These are phyloP conservation scores for Russula dissimulans DNA, from an alignment of 768 basidiomycete genomes.

Conservation along the genomic window DNA sequence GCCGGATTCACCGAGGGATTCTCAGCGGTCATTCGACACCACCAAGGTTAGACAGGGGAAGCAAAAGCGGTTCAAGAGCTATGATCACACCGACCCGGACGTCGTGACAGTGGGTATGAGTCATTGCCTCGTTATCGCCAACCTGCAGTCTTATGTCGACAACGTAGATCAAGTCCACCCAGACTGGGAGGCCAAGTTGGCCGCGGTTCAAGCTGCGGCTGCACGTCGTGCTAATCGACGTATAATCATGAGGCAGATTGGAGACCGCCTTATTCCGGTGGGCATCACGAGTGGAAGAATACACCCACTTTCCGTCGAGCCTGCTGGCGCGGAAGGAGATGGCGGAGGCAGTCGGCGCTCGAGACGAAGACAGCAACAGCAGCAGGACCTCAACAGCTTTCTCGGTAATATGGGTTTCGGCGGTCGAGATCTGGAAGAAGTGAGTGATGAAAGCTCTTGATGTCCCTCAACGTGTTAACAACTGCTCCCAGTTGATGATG, in stretches of 20 bases:
- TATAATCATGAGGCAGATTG: conserved; percentile 97
- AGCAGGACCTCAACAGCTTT: conserved; percentile 52
- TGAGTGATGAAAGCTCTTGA: conserved; percentile 27
- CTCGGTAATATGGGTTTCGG: conserved; percentile 53
- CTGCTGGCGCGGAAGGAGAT: conserved; percentile 37
- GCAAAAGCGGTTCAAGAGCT: conserved; percentile 81
- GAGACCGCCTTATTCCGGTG: conserved; percentile 93
- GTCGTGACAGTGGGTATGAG: conserved; percentile 81
- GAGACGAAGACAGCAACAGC: conserved; percentile 49
- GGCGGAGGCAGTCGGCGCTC: conserved; percentile 41
- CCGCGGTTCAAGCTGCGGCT: conserved; percentile 89
- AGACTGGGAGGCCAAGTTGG: conserved; percentile 95
- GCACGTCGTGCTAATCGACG: conserved; percentile 91
- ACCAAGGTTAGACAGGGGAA: conserved; percentile 18
- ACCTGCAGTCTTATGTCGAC: conserved; percentile 7
- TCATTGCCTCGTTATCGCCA: not conserved
- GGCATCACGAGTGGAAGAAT: conserved; percentile 88
- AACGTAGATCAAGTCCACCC: conserved; percentile 86
- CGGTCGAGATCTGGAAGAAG: conserved; percentile 92
- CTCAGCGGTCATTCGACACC: conserved; percentile 30
- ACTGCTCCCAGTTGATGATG: conserved; percentile 71
- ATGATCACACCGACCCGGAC: conserved; percentile 74
- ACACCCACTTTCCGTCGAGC: conserved; percentile 55
- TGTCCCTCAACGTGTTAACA: not conserved
- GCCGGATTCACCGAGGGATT: conserved; percentile 45